phyloP scores from a whole-genome alignment of 2,329 filamentous ascomycete genomes.

The Tolypocladium tundrense region DNA sequence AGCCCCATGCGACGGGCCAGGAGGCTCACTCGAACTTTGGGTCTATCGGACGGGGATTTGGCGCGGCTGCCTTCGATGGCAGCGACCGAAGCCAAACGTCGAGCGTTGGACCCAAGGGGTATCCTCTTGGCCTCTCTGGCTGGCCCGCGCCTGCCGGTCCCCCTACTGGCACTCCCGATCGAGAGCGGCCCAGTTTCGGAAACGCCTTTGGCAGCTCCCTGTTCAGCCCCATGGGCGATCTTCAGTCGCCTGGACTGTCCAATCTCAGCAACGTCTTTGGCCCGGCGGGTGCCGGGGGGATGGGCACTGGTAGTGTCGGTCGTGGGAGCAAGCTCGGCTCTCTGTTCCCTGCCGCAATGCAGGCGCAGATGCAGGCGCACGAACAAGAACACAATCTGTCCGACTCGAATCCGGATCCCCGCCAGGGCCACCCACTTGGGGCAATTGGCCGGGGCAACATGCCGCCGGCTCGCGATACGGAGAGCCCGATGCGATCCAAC shows the following conservation, averaged over 20 bases:
- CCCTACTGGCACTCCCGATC: constrained; percentile 57
- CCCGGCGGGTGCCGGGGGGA: constrained; percentile 42
- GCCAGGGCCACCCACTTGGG: constrained; percentile 52
- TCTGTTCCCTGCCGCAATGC: constrained; percentile 80
- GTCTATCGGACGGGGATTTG: constrained; percentile 40
- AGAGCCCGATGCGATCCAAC: constrained; percentile 47
- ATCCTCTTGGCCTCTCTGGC: constrained; percentile 53
- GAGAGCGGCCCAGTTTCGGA: constrained; percentile 45
- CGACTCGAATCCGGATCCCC: constrained; percentile 48
- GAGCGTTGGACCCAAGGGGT: constrained; percentile 71
- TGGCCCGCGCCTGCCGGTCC: constrained; percentile 47
- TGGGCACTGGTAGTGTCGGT: constrained; percentile 55
- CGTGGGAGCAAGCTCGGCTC: constrained; percentile 76
- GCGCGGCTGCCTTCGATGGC: constrained; percentile 47
- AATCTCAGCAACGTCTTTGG: constrained; percentile 63
- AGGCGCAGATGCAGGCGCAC: constrained; percentile 73
- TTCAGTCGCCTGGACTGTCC: constrained; percentile 64
- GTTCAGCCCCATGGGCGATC: constrained; percentile 66
- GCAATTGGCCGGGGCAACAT: constrained; percentile 57
- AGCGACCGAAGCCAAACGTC: constrained; percentile 91
- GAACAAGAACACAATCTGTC: constrained; percentile 54
- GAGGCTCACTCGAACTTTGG: constrained; percentile 42
- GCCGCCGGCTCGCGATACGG: constrained; percentile 43
- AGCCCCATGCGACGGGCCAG: constrained; percentile 29
- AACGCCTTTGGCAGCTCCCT: constrained; percentile 67